phyloP scores from a whole-genome alignment of 495 filamentous ascomycete genomes.

The Bryoglossum gracile region DNA sequence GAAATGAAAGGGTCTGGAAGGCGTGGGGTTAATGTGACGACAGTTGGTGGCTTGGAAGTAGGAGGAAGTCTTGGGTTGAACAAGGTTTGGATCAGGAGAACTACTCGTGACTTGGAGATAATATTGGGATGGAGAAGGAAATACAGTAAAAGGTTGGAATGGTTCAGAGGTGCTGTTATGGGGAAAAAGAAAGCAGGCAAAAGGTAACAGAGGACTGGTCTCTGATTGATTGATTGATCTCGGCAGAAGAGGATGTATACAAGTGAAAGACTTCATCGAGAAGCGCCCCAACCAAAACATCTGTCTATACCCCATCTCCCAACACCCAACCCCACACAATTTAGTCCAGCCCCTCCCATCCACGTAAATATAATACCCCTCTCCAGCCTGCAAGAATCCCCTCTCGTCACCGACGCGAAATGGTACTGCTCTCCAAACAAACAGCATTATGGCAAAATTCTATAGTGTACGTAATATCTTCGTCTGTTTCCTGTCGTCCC shows the following conservation, averaged over 20 bases:
- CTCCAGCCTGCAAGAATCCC: neutral
- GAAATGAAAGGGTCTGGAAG: too few species aligned
- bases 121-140: too few species aligned
- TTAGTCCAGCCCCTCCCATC: neutral
- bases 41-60: too few species aligned
- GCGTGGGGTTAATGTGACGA: too few species aligned
- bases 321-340: neutral
- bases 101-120: too few species aligned
- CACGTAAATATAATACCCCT: conserved; percentile 3
- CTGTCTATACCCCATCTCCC: neutral
- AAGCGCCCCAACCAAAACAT: neutral
- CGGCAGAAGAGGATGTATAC: conserved; percentile 6
- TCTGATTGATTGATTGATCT: neutral
- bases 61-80: too few species aligned
- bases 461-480: conserved; percentile 17
- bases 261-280: conserved; percentile 3
- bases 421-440: conserved; percentile 3
- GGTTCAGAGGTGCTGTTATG: neutral
- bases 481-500: conserved; percentile 4
- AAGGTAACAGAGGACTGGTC: neutral
- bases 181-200: neutral
- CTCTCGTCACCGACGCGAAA: neutral
- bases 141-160: too few species aligned
- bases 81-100: too few species aligned
- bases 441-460: conserved; percentile 11